Percentiles rank a stretch among this genome's conserved stretches.
These are phyloP conservation scores for Carex sylvatica DNA, from an alignment of 202 grass and related monocot species.

Conservation along the genomic window DNA sequence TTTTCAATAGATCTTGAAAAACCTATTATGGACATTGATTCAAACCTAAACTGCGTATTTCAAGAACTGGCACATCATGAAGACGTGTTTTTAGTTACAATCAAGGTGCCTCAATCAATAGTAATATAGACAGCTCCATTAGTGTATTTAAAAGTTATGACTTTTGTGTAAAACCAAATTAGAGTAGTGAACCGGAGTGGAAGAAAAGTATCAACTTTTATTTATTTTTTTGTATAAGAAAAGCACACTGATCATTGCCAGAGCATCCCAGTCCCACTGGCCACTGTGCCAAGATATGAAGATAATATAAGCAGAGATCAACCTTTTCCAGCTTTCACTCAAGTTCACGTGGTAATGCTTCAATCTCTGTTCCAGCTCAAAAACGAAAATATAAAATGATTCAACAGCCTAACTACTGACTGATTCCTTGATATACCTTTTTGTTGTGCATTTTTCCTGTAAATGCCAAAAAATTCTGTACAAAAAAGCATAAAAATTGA, in stretches of 20 bases:
- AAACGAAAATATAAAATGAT: slow-evolving; percentile 2
- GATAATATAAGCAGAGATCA: slow-evolving; percentile 14
- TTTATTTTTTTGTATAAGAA: background rate
- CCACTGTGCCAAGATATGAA: background rate
- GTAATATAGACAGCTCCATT: background rate
- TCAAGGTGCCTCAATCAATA: background rate
- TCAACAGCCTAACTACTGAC: background rate
- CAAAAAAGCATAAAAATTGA: background rate
- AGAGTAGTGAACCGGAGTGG: background rate
- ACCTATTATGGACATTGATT: background rate
- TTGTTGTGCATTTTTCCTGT: background rate
- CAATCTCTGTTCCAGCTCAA: background rate
- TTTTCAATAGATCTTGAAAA: background rate
- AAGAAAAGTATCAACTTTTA: background rate
- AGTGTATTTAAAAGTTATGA: background rate
- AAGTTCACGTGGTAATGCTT: slow-evolving; percentile 8
- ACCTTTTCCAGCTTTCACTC: slow-evolving; percentile 1
- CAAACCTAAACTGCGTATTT: background rate
- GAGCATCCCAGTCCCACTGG: background rate
- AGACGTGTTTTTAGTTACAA: background rate
- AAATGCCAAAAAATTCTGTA: background rate
- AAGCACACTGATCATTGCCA: background rate
- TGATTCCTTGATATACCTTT: background rate
- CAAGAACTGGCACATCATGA: background rate
- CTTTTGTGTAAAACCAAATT: background rate